Evolutionary conservation across 208 protist species (phyloP).

Genomic region (Acanthamoeba divionensis): DNA sequence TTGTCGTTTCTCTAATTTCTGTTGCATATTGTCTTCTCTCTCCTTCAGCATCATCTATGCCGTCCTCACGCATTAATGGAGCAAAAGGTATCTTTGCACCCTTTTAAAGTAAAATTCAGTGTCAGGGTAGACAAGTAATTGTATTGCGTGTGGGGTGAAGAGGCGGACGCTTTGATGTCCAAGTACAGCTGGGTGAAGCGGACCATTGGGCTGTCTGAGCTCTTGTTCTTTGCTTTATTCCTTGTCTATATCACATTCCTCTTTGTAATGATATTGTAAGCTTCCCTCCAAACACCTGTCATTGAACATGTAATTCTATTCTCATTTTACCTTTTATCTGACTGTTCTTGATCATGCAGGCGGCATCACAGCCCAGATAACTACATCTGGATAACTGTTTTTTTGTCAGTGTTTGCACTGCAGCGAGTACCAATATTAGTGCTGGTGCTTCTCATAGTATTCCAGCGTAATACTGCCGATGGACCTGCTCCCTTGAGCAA

Average conservation of each 20-base stretch:
- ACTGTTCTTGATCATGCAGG: neutral
- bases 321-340: conserved; percentile 40
- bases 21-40: too few species aligned
- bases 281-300: neutral
- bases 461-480: conserved; percentile 2
- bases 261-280: conserved; percentile 13
- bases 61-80: too few species aligned
- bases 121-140: too few species aligned
- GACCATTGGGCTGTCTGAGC: neutral
- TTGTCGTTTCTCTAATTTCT: too few species aligned
- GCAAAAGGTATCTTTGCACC: too few species aligned
- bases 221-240: neutral
- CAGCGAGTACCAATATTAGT: conserved; percentile 61
- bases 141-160: neutral
- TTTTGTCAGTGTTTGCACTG: conserved; percentile 52
- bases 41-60: too few species aligned
- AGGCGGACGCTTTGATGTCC: neutral
- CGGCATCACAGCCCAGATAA: neutral
- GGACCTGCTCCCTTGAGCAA: conserved; percentile 57
- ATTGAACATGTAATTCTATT: neutral
- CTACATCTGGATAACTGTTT: conserved; percentile 28
- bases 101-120: too few species aligned
- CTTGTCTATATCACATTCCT: conserved; percentile 12
- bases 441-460: conserved; percentile 54
- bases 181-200: neutral